These are phyloP conservation scores for Pichia sp. DNA, from an alignment of 1,139 yeast species.

Conservation along the genomic window DNA sequence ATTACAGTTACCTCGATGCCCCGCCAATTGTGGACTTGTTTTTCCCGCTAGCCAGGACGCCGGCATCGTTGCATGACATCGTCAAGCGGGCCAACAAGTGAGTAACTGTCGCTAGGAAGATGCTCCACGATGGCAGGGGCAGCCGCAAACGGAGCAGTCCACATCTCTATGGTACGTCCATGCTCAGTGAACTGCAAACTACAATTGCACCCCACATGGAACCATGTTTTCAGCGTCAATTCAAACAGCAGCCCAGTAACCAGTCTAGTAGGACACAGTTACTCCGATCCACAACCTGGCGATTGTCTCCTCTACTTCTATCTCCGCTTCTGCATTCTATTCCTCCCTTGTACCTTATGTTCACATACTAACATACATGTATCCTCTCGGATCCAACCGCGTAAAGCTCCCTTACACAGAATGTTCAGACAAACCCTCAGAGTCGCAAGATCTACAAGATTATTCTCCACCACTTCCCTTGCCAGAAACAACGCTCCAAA, in stretches of 20 bases:
- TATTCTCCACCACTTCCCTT: constrained; percentile 26
- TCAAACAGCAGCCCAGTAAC: background rate
- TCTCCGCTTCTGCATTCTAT: background rate
- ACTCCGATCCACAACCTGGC: background rate
- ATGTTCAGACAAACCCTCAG: constrained; percentile 36
- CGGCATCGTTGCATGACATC: no score
- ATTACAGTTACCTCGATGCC: background rate
- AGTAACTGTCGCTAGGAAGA: no score
- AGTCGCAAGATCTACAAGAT: constrained; percentile 31
- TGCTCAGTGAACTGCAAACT: no score
- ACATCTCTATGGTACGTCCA: no score
- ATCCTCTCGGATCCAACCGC: no score
- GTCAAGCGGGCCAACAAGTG: no score
- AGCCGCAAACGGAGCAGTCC: no score
- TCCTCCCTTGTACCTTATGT: background rate
- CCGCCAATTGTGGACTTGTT: no score
- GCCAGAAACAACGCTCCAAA: constrained; percentile 27
- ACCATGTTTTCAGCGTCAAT: background rate
- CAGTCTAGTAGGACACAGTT: background rate
- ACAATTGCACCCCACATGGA: no score
- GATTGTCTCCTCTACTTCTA: background rate
- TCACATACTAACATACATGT: constrained; percentile 9
- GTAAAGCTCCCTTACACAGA: no score
- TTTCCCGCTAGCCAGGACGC: no score
- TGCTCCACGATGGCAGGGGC: no score